Percentiles rank a stretch among this genome's conserved stretches.
Evolutionary conservation across 768 basidiomycete species (phyloP).

Genomic region (Fibroporia radiculosa): DNA sequence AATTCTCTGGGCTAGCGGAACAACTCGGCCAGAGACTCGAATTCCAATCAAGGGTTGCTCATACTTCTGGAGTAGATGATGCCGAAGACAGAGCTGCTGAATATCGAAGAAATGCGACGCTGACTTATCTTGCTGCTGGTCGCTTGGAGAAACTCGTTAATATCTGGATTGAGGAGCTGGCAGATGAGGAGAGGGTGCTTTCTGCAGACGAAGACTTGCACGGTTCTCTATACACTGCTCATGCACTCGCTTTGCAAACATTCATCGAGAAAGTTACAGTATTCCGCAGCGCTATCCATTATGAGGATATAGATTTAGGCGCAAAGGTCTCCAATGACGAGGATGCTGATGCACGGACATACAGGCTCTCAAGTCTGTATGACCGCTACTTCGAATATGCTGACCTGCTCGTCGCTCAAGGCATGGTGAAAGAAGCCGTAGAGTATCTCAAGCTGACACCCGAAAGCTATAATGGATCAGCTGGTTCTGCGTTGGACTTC

Average conservation of each 20-base stretch:
- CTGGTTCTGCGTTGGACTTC: slow-evolving; percentile 32
- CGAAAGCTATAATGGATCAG: slow-evolving; percentile 60
- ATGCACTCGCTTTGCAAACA: slow-evolving; percentile 80
- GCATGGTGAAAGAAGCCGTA: slow-evolving; percentile 77
- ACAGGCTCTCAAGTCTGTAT: slow-evolving; percentile 81
- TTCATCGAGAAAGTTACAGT: slow-evolving; percentile 97
- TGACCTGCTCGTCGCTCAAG: slow-evolving; percentile 83
- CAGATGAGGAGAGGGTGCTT: slow-evolving; percentile 68
- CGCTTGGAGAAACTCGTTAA: slow-evolving; percentile 79
- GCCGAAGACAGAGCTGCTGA: slow-evolving; percentile 35
- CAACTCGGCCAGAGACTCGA: slow-evolving; percentile 89
- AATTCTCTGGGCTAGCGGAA: slow-evolving; percentile 83
- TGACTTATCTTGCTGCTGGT: slow-evolving; percentile 90
- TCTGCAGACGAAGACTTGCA: slow-evolving; percentile 31
- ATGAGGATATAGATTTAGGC: slow-evolving; percentile 64
- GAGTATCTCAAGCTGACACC: slow-evolving; percentile 78
- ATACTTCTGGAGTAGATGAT: slow-evolving; percentile 40
- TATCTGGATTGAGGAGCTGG: slow-evolving; percentile 89
- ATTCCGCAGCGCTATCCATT: slow-evolving; percentile 81
- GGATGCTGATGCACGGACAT: slow-evolving; percentile 48
- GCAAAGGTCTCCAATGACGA: slow-evolving; percentile 26
- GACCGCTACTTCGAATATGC: slow-evolving; percentile 96
- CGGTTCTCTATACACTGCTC: slow-evolving; percentile 65
- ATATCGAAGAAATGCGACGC: slow-evolving; percentile 79
- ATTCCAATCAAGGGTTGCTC: slow-evolving; percentile 63